Percentiles rank a stretch among this genome's conserved stretches.
Evolutionary conservation across 2,329 filamentous ascomycete genomes (phyloP).

Genomic region (Exophiala lecanii-corni): DNA sequence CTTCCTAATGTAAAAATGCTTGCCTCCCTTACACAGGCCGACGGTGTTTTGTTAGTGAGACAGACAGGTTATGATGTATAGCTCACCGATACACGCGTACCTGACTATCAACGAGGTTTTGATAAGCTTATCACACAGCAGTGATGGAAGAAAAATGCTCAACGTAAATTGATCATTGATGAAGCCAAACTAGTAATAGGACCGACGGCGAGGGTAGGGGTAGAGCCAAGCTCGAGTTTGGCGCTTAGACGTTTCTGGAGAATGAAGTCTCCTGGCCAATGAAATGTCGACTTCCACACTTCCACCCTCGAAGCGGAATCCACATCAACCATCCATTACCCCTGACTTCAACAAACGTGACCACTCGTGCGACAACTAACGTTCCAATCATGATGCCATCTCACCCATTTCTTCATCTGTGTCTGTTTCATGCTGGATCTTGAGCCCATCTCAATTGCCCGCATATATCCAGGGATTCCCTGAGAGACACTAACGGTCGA

Average conservation of each 20-base stretch:
- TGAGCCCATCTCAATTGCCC: background rate
- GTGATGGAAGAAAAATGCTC: too few relatives aligned
- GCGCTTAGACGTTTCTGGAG: background rate
- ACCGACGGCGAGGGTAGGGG: too few relatives aligned
- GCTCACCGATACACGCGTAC: too few relatives aligned
- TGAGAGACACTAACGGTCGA: conserved; percentile 3
- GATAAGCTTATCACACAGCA: too few relatives aligned
- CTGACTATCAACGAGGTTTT: too few relatives aligned
- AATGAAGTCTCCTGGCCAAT: background rate
- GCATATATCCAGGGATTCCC: conserved; percentile 8
- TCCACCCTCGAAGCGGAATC: background rate
- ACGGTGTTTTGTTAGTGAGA: too few relatives aligned
- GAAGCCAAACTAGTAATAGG: too few relatives aligned
- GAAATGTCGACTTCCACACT: background rate
- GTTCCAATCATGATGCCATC: conserved; percentile 2
- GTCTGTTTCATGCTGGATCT: conserved; percentile 21
- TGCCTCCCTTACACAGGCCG: too few relatives aligned
- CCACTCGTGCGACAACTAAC: conserved; percentile 9
- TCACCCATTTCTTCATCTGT: conserved; percentile 1
- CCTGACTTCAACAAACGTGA: background rate
- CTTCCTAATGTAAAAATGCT: too few relatives aligned
- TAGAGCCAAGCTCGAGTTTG: background rate
- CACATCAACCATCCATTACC: too few relatives aligned
- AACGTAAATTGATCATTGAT: too few relatives aligned
- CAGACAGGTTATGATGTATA: too few relatives aligned